Evolutionary conservation across 2,329 filamentous ascomycete species (phyloP), one percentile per base, ranked within the genome.

Genomic region (Aureobasidium sp.): DNA sequence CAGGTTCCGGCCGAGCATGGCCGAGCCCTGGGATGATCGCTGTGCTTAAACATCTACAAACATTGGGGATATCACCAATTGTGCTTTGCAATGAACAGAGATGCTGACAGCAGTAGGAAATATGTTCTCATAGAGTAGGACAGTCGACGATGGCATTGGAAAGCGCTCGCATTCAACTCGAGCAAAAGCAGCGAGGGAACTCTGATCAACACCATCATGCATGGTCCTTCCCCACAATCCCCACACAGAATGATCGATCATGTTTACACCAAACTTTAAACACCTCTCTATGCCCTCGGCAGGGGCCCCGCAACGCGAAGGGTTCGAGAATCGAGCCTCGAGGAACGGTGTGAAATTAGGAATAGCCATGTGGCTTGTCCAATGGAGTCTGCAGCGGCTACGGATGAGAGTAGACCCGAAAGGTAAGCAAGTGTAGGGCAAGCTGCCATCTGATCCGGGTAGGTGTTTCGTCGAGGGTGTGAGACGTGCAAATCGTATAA

Each of bases 231-330:
- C 27, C 52, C 52, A 56, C 52, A 56, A 31, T 56, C 37, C 22
- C 51, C 51, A 52, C 51, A 52, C 20, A 29, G n/a, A 31, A 22
- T 34, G 34, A 55, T 17, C 51, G 36, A 5, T 48, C 47, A 27
- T 12, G 1, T 36, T 53, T 3, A 9, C 8, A 9, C 34, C 51
- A 44, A 45, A 57, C 17, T 41, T 42, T 36, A 47, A 48, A 20
- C 42, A 42, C 36, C 2, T 22, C 22, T 27, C 29, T n/a, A 15
- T 39, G 55, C 20, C 29, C 55, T 58, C 42, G 29, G 25, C 42
- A 37, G 41, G 41, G 42, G 53, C 37, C 42, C 42, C 55, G 29
- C 55, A 58, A 58, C 34, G 31, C 41, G n/a, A 37, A 47, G 11
- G 22, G 55, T 47, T 58, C 42, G 55, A 58, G 53, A 25, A 25